Conservation (phyloP, 2,329 filamentous ascomycete species). For the Cercospora beticola region DNA sequence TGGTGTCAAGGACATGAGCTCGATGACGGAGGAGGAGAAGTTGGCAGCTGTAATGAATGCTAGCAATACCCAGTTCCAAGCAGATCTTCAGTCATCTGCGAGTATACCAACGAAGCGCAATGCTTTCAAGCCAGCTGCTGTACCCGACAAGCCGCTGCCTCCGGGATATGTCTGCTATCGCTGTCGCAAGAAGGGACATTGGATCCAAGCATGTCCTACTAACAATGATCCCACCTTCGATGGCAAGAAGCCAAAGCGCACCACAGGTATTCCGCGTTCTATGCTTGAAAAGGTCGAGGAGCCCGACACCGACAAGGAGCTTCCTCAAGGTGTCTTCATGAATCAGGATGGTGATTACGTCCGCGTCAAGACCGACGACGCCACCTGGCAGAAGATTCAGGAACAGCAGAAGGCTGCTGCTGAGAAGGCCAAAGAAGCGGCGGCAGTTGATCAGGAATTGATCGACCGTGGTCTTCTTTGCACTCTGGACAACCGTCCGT, state of each 20-base stretch:
- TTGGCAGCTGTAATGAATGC: slow-evolving; percentile 89
- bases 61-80: slow-evolving; percentile 87
- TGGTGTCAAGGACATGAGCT: slow-evolving; percentile 50
- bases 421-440: slow-evolving; percentile 71
- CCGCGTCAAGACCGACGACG: slow-evolving; percentile 91
- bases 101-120: slow-evolving; percentile 56
- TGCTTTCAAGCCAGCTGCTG: slow-evolving; percentile 64
- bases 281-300: slow-evolving; percentile 95
- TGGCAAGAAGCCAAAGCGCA: slow-evolving; percentile 89
- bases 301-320: slow-evolving; percentile 71
- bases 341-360: slow-evolving; percentile 98
- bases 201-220: slow-evolving; percentile 98
- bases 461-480: slow-evolving; percentile 88
- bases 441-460: slow-evolving; percentile 78
- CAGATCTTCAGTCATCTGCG: slow-evolving; percentile 89
- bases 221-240: slow-evolving; percentile 97
- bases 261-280: slow-evolving; percentile 92
- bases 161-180: slow-evolving; percentile 95
- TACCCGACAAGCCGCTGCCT: slow-evolving; percentile 90
- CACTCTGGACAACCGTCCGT: slow-evolving; percentile 95
- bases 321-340: slow-evolving; percentile 89
- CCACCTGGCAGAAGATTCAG: slow-evolving; percentile 94
- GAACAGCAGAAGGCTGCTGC: slow-evolving; percentile 87
- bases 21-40: slow-evolving; percentile 90
- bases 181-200: slow-evolving; percentile 94